These are phyloP conservation scores for Cyamopsis tetragonoloba DNA, from an alignment of 306 rosid species.

Conservation along the genomic window DNA sequence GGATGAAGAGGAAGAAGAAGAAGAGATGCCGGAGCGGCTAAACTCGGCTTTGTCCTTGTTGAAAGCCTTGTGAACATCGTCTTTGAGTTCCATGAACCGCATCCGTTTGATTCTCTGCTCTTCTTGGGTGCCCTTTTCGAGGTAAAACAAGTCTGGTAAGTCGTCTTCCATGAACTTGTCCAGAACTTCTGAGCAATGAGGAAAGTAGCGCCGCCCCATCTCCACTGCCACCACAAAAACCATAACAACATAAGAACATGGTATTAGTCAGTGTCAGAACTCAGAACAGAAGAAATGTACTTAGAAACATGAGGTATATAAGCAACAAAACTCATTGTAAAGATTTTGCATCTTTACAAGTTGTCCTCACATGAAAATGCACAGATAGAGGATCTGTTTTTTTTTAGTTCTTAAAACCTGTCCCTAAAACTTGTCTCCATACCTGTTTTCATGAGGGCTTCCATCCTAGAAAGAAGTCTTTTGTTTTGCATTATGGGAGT, in stretches of 20 bases:
- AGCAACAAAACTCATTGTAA: not conserved
- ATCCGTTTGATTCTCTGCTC: conserved; percentile 64
- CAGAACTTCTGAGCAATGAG: conserved; percentile 89
- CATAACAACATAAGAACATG: conserved; percentile 3
- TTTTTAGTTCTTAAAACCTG: not conserved
- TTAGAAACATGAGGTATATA: not conserved
- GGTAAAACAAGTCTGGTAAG: conserved; percentile 63
- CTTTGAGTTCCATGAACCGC: conserved; percentile 84
- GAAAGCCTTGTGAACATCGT: conserved; percentile 84
- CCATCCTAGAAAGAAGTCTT: conserved; percentile 63
- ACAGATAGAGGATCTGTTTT: not conserved
- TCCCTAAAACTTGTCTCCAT: too few relatives aligned
- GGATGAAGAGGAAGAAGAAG: conserved; percentile 60
- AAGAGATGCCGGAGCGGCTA: conserved; percentile 41
- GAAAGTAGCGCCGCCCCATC: conserved; percentile 81
- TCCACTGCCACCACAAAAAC: conserved; percentile 47
- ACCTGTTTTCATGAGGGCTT: conserved; percentile 85
- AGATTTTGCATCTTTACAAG: not conserved
- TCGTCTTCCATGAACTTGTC: conserved; percentile 83
- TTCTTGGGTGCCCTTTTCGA: conserved; percentile 67
- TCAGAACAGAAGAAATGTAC: too few relatives aligned
- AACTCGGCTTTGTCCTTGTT: conserved; percentile 70
- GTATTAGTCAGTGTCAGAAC: not conserved
- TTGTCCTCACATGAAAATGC: not conserved
- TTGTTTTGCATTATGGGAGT: conserved; percentile 58